Conservation (phyloP, 495 filamentous ascomycete genomes). For the Sphaerosporella brunnea region DNA sequence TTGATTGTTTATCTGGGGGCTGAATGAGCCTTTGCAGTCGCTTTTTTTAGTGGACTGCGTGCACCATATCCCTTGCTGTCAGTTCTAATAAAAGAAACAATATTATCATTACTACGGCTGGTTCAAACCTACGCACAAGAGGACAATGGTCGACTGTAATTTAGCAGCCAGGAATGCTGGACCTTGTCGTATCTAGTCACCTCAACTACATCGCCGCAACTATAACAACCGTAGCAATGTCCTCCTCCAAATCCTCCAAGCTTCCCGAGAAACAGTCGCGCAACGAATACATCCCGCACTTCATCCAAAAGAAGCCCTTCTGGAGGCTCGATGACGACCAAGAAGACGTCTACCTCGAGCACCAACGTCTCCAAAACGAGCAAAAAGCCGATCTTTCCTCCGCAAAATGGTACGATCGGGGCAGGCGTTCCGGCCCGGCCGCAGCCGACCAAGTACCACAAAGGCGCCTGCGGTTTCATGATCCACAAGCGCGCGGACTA, state of each 20-base stretch:
- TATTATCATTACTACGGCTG: too few relatives aligned
- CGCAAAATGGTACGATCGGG: constrained; percentile 71
- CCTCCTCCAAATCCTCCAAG: constrained; percentile 23
- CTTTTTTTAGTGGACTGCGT: too few relatives aligned
- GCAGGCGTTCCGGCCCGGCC: constrained; percentile 58
- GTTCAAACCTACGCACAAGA: too few relatives aligned
- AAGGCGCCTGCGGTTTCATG: constrained; percentile 92
- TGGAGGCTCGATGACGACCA: constrained; percentile 74
- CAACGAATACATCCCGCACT: constrained; percentile 96
- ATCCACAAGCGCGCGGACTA: constrained; percentile 92
- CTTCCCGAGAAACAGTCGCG: constrained; percentile 25
- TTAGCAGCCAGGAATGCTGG: too few relatives aligned
- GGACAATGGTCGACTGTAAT: too few relatives aligned
- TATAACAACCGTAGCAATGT: neutral
- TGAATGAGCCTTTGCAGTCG: too few relatives aligned
- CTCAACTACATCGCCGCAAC: neutral
- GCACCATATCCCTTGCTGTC: too few relatives aligned
- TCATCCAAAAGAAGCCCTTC: constrained; percentile 96
- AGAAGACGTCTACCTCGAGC: constrained; percentile 80
- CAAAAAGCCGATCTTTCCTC: constrained; percentile 43
- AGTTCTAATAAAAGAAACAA: too few relatives aligned
- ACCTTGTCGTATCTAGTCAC: too few relatives aligned
- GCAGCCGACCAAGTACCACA: constrained; percentile 93
- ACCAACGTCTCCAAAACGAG: constrained; percentile 71
- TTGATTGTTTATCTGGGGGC: too few relatives aligned